Evolutionary conservation across 768 basidiomycete genomes (phyloP).

Genomic region (Leucocoprinus leucothites): DNA sequence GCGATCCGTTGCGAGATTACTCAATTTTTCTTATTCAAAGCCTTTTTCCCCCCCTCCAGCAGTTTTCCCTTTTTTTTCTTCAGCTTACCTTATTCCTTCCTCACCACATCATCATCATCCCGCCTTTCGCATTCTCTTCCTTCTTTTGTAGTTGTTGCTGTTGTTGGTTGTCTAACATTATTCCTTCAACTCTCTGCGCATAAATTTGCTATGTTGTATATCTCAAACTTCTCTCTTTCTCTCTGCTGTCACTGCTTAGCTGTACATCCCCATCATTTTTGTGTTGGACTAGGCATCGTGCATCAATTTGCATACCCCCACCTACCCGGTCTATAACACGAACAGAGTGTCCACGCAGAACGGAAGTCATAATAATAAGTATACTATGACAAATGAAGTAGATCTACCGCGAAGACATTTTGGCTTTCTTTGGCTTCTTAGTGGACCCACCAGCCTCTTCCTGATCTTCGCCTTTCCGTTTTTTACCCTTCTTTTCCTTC

Average conservation of each 20-base stretch:
- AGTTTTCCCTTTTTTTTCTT: neutral
- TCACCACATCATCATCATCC: neutral
- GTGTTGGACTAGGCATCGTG: neutral
- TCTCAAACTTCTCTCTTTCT: neutral
- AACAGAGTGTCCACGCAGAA: neutral
- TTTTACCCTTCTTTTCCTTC: neutral
- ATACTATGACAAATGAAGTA: neutral
- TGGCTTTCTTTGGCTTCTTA: slow-evolving; percentile 42
- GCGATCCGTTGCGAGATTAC: too few relatives aligned
- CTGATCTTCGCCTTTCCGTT: neutral
- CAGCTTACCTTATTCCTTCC: neutral
- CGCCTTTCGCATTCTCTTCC: neutral
- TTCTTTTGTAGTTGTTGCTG: neutral
- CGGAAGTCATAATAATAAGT: neutral
- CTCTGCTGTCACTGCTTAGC: slow-evolving; percentile 2
- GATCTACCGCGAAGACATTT: slow-evolving; percentile 13
- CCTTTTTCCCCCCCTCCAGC: too few relatives aligned
- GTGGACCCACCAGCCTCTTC: slow-evolving; percentile 17
- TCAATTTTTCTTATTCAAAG: too few relatives aligned
- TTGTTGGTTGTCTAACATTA: slow-evolving; percentile 11
- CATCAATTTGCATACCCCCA: neutral
- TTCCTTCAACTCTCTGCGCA: slow-evolving; percentile 1
- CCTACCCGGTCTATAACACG: too few relatives aligned
- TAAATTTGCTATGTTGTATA: slow-evolving; percentile 5
- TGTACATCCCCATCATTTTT: slow-evolving; percentile 4